Conservation (phyloP, 306 rosid genomes). For the Carpinus fangiana region DNA sequence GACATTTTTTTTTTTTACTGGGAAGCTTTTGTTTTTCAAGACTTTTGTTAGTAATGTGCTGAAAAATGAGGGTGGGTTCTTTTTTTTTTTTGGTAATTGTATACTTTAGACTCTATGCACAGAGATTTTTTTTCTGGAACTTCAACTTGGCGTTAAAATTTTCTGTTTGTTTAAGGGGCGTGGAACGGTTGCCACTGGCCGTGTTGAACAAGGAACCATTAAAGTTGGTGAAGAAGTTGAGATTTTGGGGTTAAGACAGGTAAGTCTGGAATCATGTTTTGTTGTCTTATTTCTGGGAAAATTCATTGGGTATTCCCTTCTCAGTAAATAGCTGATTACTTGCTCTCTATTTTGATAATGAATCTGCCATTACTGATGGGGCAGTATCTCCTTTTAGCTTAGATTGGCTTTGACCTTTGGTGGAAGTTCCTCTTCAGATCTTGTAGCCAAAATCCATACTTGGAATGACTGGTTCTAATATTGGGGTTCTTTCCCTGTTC, state of each 20-base stretch:
- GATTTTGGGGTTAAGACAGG: slow-evolving; percentile 90
- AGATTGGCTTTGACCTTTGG: slow-evolving; percentile 13
- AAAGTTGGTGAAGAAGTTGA: slow-evolving; percentile 99
- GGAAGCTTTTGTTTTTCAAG: neutral
- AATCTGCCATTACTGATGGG: slow-evolving; percentile 10
- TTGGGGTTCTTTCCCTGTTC: slow-evolving; percentile 5
- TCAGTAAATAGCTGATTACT: neutral
- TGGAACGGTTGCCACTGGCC: slow-evolving; percentile 98
- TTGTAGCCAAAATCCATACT: neutral
- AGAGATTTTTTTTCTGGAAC: slow-evolving; percentile 6
- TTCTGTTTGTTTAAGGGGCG: slow-evolving; percentile 70
- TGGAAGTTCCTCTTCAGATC: neutral
- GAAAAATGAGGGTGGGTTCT: neutral
- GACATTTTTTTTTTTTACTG: neutral
- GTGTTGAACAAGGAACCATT: slow-evolving; percentile 86
- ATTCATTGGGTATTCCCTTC: slow-evolving; percentile 22
- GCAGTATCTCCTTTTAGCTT: slow-evolving; percentile 10
- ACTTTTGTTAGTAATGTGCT: neutral
- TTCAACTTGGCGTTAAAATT: slow-evolving; percentile 14
- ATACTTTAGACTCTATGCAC: neutral
- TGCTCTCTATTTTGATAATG: slow-evolving; percentile 11
- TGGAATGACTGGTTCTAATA: slow-evolving; percentile 26
- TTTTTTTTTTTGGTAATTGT: slow-evolving; percentile 12
- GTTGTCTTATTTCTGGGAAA: slow-evolving; percentile 9
- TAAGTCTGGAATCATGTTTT: slow-evolving; percentile 19